Conservation (phyloP, 2,329 filamentous ascomycete genomes). For the Alternaria ethzedia region DNA sequence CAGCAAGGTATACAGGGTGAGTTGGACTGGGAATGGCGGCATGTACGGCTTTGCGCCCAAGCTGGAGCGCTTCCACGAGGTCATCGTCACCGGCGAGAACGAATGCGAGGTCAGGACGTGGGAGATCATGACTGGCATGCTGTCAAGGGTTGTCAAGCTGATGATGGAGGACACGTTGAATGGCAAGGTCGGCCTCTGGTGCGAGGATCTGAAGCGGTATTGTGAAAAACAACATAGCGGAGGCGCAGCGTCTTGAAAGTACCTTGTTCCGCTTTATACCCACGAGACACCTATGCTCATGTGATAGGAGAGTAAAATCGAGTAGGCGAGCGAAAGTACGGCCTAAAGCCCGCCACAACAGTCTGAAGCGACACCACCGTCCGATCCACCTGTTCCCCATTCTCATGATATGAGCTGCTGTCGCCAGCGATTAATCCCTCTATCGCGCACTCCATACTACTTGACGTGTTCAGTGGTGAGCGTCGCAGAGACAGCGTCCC, state of each 20-base stretch:
- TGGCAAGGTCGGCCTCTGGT: conserved; percentile 26
- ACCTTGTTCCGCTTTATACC: background rate
- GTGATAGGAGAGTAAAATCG: background rate
- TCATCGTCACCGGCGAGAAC: conserved; percentile 18
- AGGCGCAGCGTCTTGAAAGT: background rate
- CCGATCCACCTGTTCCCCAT: background rate
- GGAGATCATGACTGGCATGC: conserved; percentile 30
- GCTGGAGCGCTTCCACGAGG: conserved; percentile 27
- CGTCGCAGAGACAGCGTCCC: background rate
- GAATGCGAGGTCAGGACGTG: conserved; percentile 28
- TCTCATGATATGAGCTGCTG: background rate
- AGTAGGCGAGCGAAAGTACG: background rate
- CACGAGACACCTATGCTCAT: background rate
- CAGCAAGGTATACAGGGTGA: conserved; percentile 24
- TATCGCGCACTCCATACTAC: background rate
- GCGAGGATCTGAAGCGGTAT: conserved; percentile 22
- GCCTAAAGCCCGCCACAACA: background rate
- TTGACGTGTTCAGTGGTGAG: background rate
- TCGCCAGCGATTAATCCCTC: background rate
- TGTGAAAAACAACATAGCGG: conserved; percentile 12
- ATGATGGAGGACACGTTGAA: conserved; percentile 20
- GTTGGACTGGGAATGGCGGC: conserved; percentile 25
- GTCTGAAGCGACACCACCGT: background rate
- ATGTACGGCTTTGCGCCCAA: conserved; percentile 15
- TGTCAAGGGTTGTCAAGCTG: conserved; percentile 23